These are phyloP conservation scores for Zygoascus flipseniorum DNA, from an alignment of 805 yeast species.

Conservation along the genomic window DNA sequence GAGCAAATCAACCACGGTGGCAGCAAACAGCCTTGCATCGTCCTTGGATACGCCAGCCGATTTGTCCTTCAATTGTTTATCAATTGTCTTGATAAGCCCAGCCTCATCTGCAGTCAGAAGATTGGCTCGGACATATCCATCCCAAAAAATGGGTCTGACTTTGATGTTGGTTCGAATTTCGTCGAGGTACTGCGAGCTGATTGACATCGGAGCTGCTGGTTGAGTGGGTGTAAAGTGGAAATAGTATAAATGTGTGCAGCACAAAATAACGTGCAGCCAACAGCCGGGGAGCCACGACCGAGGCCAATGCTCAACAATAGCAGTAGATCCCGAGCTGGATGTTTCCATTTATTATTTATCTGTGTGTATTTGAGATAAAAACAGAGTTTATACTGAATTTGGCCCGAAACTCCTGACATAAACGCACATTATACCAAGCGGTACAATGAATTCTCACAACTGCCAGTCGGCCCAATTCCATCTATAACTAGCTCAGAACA, in stretches of 20 bases:
- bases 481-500: no score
- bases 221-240: constrained; percentile 63
- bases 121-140: constrained; percentile 71
- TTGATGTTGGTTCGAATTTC: constrained; percentile 47
- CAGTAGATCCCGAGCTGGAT: no score
- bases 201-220: constrained; percentile 45
- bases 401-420: no score
- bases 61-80: constrained; percentile 33
- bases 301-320: no score
- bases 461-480: no score
- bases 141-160: constrained; percentile 86
- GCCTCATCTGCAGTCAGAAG: constrained; percentile 64
- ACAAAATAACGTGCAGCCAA: neutral
- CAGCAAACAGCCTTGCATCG: constrained; percentile 39
- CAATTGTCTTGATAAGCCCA: constrained; percentile 44
- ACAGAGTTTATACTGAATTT: no score
- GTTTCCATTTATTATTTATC: no score
- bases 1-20: constrained; percentile 46
- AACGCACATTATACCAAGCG: no score
- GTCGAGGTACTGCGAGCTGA: constrained; percentile 21
- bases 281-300: neutral
- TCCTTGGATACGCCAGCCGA: constrained; percentile 23
- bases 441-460: no score
- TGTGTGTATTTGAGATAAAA: no score
- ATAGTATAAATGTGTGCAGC: neutral